These are phyloP conservation scores for Solanum chmielewskii DNA, from an alignment of 257 asterid species.

Conservation along the genomic window DNA sequence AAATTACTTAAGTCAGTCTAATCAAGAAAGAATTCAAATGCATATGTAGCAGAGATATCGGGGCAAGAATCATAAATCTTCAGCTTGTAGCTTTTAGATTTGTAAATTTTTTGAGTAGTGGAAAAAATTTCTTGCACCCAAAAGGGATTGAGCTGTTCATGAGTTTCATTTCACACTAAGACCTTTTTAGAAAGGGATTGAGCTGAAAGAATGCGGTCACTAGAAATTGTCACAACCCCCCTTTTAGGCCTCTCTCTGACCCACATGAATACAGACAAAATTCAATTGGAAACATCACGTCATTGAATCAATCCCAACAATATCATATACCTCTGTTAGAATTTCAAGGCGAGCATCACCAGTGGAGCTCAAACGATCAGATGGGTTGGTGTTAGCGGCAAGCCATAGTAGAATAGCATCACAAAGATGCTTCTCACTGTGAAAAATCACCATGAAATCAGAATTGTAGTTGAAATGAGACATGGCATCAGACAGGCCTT, in stretches of 20 bases:
- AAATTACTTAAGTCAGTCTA: not conserved
- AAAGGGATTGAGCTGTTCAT: not conserved
- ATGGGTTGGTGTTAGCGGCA: slow-evolving; percentile 21
- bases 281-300: not conserved
- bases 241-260: not conserved
- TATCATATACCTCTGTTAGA: slow-evolving; percentile 28
- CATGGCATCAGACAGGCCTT: not conserved
- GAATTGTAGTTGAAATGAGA: not conserved
- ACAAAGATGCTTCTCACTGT: slow-evolving; percentile 74
- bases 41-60: not conserved
- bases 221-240: not conserved
- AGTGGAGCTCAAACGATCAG: slow-evolving; percentile 20
- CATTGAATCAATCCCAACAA: not conserved
- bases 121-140: not conserved
- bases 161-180: not conserved
- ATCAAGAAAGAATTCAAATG: not conserved
- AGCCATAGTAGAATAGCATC: slow-evolving; percentile 65
- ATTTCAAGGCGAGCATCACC: slow-evolving; percentile 6
- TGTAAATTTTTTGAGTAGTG: not conserved
- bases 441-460: slow-evolving; percentile 6
- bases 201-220: not conserved
- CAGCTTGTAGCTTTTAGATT: not conserved
- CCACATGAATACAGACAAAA: not conserved
- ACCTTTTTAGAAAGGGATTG: too few relatives aligned
- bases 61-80: not conserved